Evolutionary conservation across 352 stramenopile species (phyloP), one percentile per base, ranked within the genome.

Genomic region (Phytophthora multivora): DNA sequence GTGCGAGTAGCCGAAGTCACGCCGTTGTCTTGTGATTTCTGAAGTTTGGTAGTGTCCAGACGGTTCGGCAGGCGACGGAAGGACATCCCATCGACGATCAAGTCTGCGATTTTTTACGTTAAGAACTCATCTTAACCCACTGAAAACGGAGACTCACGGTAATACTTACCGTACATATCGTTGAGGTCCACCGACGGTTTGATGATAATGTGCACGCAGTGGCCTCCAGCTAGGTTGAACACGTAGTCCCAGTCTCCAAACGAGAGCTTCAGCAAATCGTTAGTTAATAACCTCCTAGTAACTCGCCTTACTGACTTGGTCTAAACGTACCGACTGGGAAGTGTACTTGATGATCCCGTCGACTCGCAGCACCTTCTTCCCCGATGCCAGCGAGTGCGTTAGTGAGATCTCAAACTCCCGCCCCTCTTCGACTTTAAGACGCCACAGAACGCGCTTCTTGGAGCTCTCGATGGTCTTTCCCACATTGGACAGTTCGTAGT

Each of bases 161-260:
- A 36, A 26, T 13, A 74, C 73, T 47, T 74, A 93, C 84, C 84
- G 76, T 93, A 93, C 80, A 89, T 93, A 48, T 93, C 85, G 59
- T 93, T 93, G 63, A 93, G 83, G 43, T 93, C 85, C 12, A 91
- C 79, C 0, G 83, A 91, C 7, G 85, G 85, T 41, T 93, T 93
- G 71, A 93, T 93, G 63, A 91, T 90, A 54, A 88, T 88, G 68
- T 93, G 85, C 2, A 93, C 70, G 40, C 87, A 86, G 69, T 93
- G 84, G 13, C 80, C 84, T 15, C 85, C 85, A n/a, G 78, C 60
- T 12, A 93, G 63, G 56, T 91, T 93, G 61, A 93, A 92, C 16
- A 91, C 83, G 53, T 93, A 87, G 68, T 93, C 85, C 85, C 85
- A 93, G 71, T 93, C 85, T 9, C 83, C 83, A 61, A 91, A 91